Evolutionary conservation across 345 rosid species (phyloP), one percentile per base, ranked within the genome.

Genomic region (Stellera chamaejasme): DNA sequence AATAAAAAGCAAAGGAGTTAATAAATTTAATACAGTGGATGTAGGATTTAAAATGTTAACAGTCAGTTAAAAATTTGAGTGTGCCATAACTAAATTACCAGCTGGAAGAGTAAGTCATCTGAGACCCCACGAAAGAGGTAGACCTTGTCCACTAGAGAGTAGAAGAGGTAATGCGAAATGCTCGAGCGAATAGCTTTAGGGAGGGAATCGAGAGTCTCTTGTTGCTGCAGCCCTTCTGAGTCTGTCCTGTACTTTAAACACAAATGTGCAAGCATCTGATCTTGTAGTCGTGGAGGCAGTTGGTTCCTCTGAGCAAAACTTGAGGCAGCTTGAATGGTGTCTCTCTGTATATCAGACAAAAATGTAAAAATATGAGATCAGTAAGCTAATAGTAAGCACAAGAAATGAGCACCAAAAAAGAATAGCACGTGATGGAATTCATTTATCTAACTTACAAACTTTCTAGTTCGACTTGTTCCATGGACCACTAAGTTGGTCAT

Each of bases 401-500:
- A 10, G 4, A 43, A 53, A 13, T 49, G 32, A 4, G 4, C 36
- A 2, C 7, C 11, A 12, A 45, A 44, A 14, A 49, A 2, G 7
- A 19, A 19, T 19, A 19, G 23, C 23, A 19, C 23, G 23, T 19
- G 23, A 19, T 19, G 23, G 23, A 19, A 19, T 19, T 19, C 23
- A 19, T 19, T 19, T 19, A 15, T 41, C 47, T 39, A 19, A 73
- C 95, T 83, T 62, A 88, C 98, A 68, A 93, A 93, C 71, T 49
- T 72, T 76, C 99, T 75, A 43, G 99, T 93, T 60, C 96, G 84
- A 45, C 96, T 89, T 39, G 97, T 89, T 53, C 95, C 90, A 61
- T 89, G 99, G 67, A 93, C 99, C 56, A 89, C 96, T 75, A 93
- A 74, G 79, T 87, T 89, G 63, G 97, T 93, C 97, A 93, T 93